Base-by-base conservation (phyloP, 2,329 filamentous ascomycete genomes). In the Neofusicoccum ribis region DNA sequence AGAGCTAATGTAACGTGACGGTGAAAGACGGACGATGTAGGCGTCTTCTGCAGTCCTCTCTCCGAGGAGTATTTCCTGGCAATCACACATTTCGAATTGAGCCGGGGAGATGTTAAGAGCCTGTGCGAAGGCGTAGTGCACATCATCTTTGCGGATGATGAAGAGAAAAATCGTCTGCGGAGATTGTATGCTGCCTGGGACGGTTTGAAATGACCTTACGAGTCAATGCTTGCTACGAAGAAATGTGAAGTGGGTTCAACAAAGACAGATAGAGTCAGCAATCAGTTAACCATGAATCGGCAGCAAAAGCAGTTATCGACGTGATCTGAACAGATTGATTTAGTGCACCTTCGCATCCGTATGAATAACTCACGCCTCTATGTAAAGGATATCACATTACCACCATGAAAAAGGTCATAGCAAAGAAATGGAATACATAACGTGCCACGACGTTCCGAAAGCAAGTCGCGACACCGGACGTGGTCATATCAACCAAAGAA, bases 31-130 rank as follows among this genome's bases (percentile, higher is more conserved):
- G 92, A 95, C 73, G 91, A 95, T 71, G 89, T 94, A 9, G 92
- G 91, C 1, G 87, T 95, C 23, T 95, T 95, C 71, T 89, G 88
- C 58, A 93, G 90, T 72, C 83, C 86, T 0, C 77, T 93, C 3
- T 93, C 90, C 0, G 88, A 92, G 69, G 92, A 96, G 74, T 94
- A 93, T 75, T 79, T 82, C 7, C 84, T 95, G 2, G 89, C 90
- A 3, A 88, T 89, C 1, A 77, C 88, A 69, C 87, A 93, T 72
- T 95, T 95, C 71, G 74, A 77, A 0, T 81, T 95, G 14, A 72
- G 69, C 34, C 74, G 78, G 14, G 64, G 69, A 1, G 80, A 85
- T 23, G 69, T 88, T 7, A 80, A 86, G 64, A 74, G 74, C 0
- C 76, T 94, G 20, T 87, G 86, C n/a, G 82, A 84, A 56, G 84